phyloP scores from a whole-genome alignment of 73 alveolate genomes.

The Tetrahymena thermophila region DNA sequence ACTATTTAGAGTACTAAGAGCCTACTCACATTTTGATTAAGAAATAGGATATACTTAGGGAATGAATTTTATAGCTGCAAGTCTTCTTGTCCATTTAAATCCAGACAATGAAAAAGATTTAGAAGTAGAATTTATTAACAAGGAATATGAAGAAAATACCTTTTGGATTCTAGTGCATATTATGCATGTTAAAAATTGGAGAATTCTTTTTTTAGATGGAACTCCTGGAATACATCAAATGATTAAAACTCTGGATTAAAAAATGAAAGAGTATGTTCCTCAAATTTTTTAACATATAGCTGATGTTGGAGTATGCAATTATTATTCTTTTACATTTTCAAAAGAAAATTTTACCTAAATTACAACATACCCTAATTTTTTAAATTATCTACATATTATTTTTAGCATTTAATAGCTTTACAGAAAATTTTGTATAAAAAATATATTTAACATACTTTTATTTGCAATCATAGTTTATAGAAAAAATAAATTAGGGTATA shows the following conservation, averaged over 20 bases:
- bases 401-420: too few relatives aligned
- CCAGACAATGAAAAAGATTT: neutral
- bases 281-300: neutral
- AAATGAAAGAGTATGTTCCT: neutral
- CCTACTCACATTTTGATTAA: neutral
- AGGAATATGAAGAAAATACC: neutral
- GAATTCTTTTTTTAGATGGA: neutral
- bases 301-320: neutral
- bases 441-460: too few relatives aligned
- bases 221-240: neutral
- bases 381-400: too few relatives aligned
- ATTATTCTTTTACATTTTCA: too few relatives aligned
- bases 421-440: too few relatives aligned
- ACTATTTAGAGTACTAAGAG: neutral
- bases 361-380: too few relatives aligned
- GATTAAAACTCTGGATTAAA: neutral
- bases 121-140: neutral
- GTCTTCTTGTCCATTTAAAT: neutral
- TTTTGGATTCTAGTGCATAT: neutral
- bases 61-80: neutral
- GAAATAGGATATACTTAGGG: neutral
- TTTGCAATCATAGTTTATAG: too few relatives aligned
- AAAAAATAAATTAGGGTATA: neutral
- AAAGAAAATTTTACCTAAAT: too few relatives aligned
- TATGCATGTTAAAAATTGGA: neutral